Base-by-base conservation (phyloP, 192 early-diverging fungal species). In the Rhizoclosmatium globosum region DNA sequence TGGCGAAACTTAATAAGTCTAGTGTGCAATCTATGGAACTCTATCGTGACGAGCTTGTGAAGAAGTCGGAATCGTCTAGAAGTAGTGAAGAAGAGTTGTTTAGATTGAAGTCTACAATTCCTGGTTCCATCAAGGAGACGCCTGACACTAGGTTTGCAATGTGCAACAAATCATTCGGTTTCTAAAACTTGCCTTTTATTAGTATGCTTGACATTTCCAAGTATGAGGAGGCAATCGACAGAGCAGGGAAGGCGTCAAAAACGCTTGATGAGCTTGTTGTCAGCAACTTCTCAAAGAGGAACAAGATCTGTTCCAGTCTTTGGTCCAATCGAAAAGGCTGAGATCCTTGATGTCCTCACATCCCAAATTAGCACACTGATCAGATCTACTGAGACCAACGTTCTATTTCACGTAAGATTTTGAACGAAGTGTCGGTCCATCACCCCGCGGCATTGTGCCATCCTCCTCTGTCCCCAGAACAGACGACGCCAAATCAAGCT, bases 21-120 rank as follows among this genome's bases (percentile, higher is more conserved):
- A 76, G 71, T 48, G 72, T 76, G 4, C 66, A 76, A 68, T 70
- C 77, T 6, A 81, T 83, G 82, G 82, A 83, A n/a, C 61, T 76
- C 4, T 80, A 83, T 75, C 71, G 82, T 3, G 70, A 81, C 45
- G 78, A 83, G 50, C 53, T 83, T 50, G 15, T 59, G 74, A 74
- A 69, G 47, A 85, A 83, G 64, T 47, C 38, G 19, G 56, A 68
- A 42, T 47, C 64, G 4, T 41, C 76, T 64, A 74, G 82, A n/a
- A 48, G 15, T 44, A 23, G 78, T 3, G 69, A 82, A 45, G 72
- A 78, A 47, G 81, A 82, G 60, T 23, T 71, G 46, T 80, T 76
- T 47, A 75, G 47, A 48, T 19, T 53, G 47, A 78, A 72, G 48
- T 13, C 62, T 19, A 61, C 11, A 6, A 57, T 75, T 23, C 15